Conservation (phyloP, 2,329 filamentous ascomycete species). For the Zymoseptoria brevis region DNA sequence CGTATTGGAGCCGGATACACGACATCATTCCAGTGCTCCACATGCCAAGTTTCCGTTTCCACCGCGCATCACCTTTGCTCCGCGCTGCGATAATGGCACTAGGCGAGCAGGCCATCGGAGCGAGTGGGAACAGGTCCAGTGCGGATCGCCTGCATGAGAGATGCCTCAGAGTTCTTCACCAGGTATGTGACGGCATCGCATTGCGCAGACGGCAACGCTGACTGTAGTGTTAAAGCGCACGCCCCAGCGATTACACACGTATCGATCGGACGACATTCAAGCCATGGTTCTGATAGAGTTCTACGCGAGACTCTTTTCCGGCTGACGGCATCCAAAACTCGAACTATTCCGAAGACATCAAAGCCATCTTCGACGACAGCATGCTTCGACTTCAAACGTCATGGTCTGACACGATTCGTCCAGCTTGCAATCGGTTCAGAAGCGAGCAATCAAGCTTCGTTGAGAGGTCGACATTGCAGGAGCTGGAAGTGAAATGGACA, state of each 20-base stretch:
- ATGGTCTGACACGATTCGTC: not conserved
- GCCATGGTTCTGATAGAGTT: constrained; percentile 38
- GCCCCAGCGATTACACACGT: constrained; percentile 16
- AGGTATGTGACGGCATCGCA: constrained; percentile 7
- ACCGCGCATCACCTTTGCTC: constrained; percentile 36
- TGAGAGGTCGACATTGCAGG: not conserved
- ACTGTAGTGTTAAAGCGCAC: constrained; percentile 11
- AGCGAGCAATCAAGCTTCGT: not conserved
- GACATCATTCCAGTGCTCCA: constrained; percentile 39
- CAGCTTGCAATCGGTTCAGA: constrained; percentile 6
- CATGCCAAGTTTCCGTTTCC: constrained; percentile 32
- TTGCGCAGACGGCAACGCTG: not conserved
- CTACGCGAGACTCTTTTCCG: constrained; percentile 35
- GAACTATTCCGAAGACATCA: constrained; percentile 32
- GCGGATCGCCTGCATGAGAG: constrained; percentile 34
- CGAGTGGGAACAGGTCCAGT: constrained; percentile 26
- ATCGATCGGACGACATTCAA: constrained; percentile 35
- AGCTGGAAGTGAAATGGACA: not conserved
- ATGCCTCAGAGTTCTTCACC: constrained; percentile 34
- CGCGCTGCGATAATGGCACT: constrained; percentile 38
- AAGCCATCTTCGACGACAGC: constrained; percentile 7
- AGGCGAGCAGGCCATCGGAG: constrained; percentile 34
- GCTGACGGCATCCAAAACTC: constrained; percentile 32
- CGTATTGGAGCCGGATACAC: constrained; percentile 41
- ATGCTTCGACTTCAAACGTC: not conserved